Conservation (phyloP, 2,329 filamentous ascomycete genomes). For the Arthrocladium fulminans region DNA sequence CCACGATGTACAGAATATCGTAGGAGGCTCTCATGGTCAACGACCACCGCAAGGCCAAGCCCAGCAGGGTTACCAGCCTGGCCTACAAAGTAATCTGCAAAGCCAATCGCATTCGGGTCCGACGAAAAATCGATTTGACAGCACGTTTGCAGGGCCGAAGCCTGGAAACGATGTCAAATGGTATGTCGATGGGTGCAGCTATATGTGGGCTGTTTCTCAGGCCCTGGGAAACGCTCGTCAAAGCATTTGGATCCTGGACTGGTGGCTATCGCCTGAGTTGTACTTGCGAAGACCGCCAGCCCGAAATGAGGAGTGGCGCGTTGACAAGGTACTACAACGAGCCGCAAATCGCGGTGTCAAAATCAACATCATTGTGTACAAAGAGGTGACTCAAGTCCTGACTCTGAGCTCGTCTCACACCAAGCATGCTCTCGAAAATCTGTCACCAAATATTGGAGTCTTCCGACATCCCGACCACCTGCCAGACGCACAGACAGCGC, state of each 20-base stretch:
- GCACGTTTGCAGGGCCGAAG: slow-evolving; percentile 58
- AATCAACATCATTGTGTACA: slow-evolving; percentile 82
- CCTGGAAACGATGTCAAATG: slow-evolving; percentile 66
- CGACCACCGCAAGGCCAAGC: slow-evolving; percentile 25
- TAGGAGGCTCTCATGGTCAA: slow-evolving; percentile 5
- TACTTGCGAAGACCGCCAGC: slow-evolving; percentile 73
- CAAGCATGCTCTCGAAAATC: slow-evolving; percentile 64
- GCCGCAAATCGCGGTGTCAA: slow-evolving; percentile 78
- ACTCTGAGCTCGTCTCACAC: slow-evolving; percentile 67
- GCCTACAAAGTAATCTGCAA: slow-evolving; percentile 10
- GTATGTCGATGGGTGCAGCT: slow-evolving; percentile 72
- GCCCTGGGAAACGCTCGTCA: slow-evolving; percentile 66
- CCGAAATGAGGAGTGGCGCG: slow-evolving; percentile 70
- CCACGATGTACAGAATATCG: slow-evolving; percentile 28
- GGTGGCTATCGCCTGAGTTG: slow-evolving; percentile 80
- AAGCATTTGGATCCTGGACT: slow-evolving; percentile 73
- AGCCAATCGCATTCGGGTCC: slow-evolving; percentile 3
- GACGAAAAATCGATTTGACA: slow-evolving; percentile 39
- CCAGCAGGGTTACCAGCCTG: slow-evolving; percentile 11
- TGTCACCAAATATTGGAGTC: slow-evolving; percentile 77
- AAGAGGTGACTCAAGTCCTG: slow-evolving; percentile 75
- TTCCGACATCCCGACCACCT: slow-evolving; percentile 86
- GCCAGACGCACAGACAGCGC: slow-evolving; percentile 60
- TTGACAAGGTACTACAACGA: slow-evolving; percentile 72
- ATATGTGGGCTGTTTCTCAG: slow-evolving; percentile 74